phyloP scores from a whole-genome alignment of 768 basidiomycete species.

The Tulasnella sp. region DNA sequence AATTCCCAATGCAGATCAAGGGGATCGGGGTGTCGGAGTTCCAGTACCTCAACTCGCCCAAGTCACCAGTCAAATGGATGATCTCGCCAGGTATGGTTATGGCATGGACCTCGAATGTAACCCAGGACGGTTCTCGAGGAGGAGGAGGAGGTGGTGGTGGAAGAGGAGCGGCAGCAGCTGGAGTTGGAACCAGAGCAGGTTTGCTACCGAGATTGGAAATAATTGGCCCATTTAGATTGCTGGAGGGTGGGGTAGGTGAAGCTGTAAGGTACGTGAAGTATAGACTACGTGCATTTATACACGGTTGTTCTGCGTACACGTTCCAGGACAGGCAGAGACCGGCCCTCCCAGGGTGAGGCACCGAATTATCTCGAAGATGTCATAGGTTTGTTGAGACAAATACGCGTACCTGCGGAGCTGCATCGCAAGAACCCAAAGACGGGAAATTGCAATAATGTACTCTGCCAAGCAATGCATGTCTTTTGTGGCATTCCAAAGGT shows the following conservation, averaged over 20 bases:
- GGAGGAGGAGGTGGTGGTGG: no score
- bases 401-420: not conserved
- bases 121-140: conserved; percentile 21
- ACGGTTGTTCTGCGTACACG: not conserved
- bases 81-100: conserved; percentile 61
- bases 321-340: not conserved
- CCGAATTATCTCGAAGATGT: no score
- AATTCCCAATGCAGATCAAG: no score
- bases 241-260: not conserved
- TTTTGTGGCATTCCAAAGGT: no score
- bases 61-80: conserved; percentile 58
- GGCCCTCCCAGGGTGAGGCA: not conserved
- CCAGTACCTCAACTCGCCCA: conserved; percentile 52
- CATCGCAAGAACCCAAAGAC: not conserved
- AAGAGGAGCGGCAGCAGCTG: no score
- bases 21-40: conserved; percentile 50
- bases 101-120: conserved; percentile 57
- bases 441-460: no score
- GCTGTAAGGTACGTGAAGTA: not conserved
- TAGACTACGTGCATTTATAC: not conserved
- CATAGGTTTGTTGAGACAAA: not conserved
- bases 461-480: no score
- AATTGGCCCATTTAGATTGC: not conserved
- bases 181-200: no score
- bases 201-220: not conserved